Percentiles rank a stretch among this genome's conserved stretches.
phyloP scores from a whole-genome alignment of 257 asterid species.

The Solanum tarijense region DNA sequence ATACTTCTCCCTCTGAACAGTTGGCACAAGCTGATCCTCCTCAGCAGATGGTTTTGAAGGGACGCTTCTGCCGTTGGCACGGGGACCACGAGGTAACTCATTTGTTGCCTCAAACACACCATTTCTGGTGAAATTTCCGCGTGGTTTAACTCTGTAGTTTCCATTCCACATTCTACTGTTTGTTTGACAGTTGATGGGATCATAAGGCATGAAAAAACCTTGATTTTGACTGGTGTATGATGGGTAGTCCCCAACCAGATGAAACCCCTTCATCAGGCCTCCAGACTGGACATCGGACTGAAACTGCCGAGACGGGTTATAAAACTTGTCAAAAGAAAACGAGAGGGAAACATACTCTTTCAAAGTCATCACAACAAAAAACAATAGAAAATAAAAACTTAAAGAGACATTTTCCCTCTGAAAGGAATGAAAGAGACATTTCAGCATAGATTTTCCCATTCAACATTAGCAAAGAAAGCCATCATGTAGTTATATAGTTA shows the following conservation, averaged over 20 bases:
- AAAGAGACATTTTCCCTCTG: neutral
- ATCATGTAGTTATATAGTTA: neutral
- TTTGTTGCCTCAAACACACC: constrained; percentile 35
- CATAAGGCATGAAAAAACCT: constrained; percentile 28
- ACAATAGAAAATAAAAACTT: neutral
- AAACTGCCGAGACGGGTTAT: constrained; percentile 22
- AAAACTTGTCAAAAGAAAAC: neutral
- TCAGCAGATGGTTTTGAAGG: constrained; percentile 23
- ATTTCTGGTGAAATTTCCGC: constrained; percentile 32
- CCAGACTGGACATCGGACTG: constrained; percentile 41
- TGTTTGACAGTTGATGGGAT: constrained; percentile 29
- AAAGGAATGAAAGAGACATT: neutral
- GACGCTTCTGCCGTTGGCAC: constrained; percentile 31
- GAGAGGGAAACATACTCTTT: neutral
- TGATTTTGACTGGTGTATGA: constrained; percentile 28
- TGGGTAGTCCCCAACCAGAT: constrained; percentile 34
- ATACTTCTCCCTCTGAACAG: constrained; percentile 32
- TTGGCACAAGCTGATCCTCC: constrained; percentile 21
- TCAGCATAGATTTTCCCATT: neutral
- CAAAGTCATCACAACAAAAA: neutral
- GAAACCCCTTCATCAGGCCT: constrained; percentile 30
- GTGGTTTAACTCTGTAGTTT: constrained; percentile 31
- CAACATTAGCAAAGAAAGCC: neutral
- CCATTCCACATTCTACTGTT: constrained; percentile 38
- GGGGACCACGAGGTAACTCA: constrained; percentile 83